Conservation (phyloP, 1,284 basidiomycete genomes). For the Ganoderma lingzhi region DNA sequence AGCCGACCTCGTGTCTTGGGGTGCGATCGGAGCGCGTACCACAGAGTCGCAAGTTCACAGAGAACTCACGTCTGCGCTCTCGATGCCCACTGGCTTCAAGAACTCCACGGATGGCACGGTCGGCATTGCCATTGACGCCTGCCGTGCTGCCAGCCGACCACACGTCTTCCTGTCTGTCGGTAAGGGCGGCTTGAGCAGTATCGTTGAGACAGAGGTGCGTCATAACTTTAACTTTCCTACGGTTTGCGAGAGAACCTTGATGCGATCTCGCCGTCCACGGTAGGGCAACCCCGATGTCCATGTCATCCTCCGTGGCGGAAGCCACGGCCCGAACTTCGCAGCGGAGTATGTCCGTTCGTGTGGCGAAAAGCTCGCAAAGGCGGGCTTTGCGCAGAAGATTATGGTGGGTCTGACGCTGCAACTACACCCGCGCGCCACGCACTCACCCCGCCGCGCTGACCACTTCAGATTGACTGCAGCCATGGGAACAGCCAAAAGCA, state of each 20-base stretch:
- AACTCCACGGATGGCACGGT: conserved; percentile 82
- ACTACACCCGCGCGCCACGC: conserved; percentile 9
- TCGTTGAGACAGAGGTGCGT: conserved; percentile 85
- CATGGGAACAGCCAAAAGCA: conserved; percentile 94
- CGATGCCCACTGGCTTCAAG: conserved; percentile 90
- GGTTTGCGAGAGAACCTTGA: conserved; percentile 1
- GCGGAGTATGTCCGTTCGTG: conserved; percentile 83
- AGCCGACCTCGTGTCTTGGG: conserved; percentile 96
- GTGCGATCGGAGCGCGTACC: conserved; percentile 95
- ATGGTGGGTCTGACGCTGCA: conserved; percentile 65
- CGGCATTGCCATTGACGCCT: conserved; percentile 90
- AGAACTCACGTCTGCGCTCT: conserved; percentile 84
- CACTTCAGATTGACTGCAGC: conserved; percentile 87
- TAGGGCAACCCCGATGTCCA: conserved; percentile 91
- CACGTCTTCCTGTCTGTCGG: conserved; percentile 96
- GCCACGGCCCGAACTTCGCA: conserved; percentile 87
- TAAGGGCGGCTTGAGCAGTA: conserved; percentile 91
- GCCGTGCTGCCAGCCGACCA: conserved; percentile 84
- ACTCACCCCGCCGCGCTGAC: conserved; percentile 7
- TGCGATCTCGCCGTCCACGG: conserved; percentile 6
- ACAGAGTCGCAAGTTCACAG: conserved; percentile 98
- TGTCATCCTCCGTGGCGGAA: conserved; percentile 89
- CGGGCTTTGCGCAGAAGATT: conserved; percentile 80
- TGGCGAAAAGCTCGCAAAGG: conserved; percentile 80
- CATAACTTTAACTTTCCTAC: background rate